phyloP scores from a whole-genome alignment of 352 stramenopile genomes.

The Globisporangium yorkense region DNA sequence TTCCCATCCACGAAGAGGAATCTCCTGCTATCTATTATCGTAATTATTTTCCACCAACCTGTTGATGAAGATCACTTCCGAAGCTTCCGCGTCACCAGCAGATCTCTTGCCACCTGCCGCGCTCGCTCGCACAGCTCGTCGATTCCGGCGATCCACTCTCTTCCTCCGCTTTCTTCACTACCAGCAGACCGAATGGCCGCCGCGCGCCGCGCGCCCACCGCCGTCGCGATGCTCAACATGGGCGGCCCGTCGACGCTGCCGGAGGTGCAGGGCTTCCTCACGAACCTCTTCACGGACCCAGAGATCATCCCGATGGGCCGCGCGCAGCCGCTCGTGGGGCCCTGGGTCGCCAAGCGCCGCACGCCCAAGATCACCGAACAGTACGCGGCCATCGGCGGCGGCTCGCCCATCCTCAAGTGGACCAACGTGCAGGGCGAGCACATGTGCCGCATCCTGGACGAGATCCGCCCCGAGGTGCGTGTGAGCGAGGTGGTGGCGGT shows the following conservation, averaged over 20 bases:
- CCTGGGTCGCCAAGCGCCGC: slow-evolving; percentile 73
- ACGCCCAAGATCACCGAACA: slow-evolving; percentile 94
- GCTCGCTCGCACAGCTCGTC: background rate
- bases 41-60: background rate
- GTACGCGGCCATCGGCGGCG: slow-evolving; percentile 96
- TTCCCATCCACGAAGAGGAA: background rate
- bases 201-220: slow-evolving; percentile 42
- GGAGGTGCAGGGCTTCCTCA: slow-evolving; percentile 97
- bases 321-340: slow-evolving; percentile 80
- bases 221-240: slow-evolving; percentile 95
- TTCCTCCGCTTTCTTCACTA: background rate
- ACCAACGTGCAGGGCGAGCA: slow-evolving; percentile 93
- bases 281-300: slow-evolving; percentile 97
- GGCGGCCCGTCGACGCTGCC: slow-evolving; percentile 92
- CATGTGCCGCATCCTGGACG: slow-evolving; percentile 87
- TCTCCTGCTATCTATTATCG: background rate
- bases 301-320: slow-evolving; percentile 98
- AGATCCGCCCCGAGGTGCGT: slow-evolving; percentile 74
- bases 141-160: background rate
- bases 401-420: slow-evolving; percentile 97
- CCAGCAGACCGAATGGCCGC: background rate
- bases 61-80: background rate
- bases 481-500: background rate
- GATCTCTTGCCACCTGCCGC: background rate
- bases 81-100: background rate